These are phyloP conservation scores for Babesia sp. DNA, from an alignment of 169 alveolate genomes.

Conservation along the genomic window DNA sequence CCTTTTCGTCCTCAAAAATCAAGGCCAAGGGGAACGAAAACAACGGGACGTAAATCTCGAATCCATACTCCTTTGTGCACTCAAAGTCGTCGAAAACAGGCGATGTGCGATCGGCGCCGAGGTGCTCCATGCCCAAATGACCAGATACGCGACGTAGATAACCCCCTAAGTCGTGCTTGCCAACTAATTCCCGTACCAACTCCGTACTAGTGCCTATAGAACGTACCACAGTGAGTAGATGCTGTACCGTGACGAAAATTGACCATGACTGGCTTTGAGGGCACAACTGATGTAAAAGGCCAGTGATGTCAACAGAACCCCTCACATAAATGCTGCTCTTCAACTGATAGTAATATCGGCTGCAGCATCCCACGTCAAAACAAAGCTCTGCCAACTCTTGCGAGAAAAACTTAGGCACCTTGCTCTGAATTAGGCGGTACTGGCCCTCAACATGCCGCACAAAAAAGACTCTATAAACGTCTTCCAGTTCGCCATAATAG, in stretches of 20 bases:
- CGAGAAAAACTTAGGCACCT: slow-evolving; percentile 17
- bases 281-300: slow-evolving; percentile 11
- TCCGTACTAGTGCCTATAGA: slow-evolving; percentile 18
- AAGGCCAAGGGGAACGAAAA: slow-evolving; percentile 40
- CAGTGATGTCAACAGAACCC: slow-evolving; percentile 14
- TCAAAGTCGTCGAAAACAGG: slow-evolving; percentile 32
- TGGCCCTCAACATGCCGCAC: slow-evolving; percentile 13
- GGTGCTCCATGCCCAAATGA: slow-evolving; percentile 14
- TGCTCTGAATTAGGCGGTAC: slow-evolving; percentile 9
- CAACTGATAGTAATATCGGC: slow-evolving; percentile 18
- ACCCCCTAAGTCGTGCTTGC: slow-evolving; percentile 17
- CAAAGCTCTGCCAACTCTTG: slow-evolving; percentile 10
- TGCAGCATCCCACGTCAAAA: slow-evolving; percentile 28
- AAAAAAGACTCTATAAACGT: slow-evolving; percentile 24
- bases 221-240: neutral
- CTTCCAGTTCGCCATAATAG: slow-evolving; percentile 44
- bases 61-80: slow-evolving; percentile 24
- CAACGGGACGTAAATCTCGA: slow-evolving; percentile 28
- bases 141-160: slow-evolving; percentile 9
- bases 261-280: slow-evolving; percentile 23
- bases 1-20: slow-evolving; percentile 21
- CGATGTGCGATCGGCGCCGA: slow-evolving; percentile 13
- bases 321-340: neutral
- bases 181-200: slow-evolving; percentile 10
- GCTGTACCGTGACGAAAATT: slow-evolving; percentile 24